phyloP scores from a whole-genome alignment of 768 basidiomycete genomes.

The Floccularia luteovirens region DNA sequence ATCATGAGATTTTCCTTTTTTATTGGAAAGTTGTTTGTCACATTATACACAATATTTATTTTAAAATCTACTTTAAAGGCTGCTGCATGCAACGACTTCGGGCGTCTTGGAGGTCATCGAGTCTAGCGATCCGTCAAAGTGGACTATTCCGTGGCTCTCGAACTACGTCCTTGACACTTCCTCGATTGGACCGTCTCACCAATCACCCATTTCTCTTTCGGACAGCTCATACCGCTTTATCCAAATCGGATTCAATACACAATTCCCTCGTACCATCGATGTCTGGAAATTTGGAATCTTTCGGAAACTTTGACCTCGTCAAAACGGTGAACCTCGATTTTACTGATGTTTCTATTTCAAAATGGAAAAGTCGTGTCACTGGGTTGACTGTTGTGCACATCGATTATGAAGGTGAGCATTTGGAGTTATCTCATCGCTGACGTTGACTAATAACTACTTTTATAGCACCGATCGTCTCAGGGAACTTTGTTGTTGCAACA shows the following conservation, averaged over 20 bases:
- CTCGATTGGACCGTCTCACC: neutral
- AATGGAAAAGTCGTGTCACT: slow-evolving; percentile 82
- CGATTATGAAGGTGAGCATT: slow-evolving; percentile 73
- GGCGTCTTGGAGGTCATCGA: slow-evolving; percentile 14
- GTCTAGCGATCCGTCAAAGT: slow-evolving; percentile 10
- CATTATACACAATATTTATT: no score
- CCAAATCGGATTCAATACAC: slow-evolving; percentile 8
- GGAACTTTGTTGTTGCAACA: slow-evolving; percentile 84
- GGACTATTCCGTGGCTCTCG: neutral
- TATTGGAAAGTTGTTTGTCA: neutral
- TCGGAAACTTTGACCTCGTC: slow-evolving; percentile 81
- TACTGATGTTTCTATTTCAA: slow-evolving; percentile 75
- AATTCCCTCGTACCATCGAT: slow-evolving; percentile 23
- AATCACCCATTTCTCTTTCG: neutral
- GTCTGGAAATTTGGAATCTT: slow-evolving; percentile 25
- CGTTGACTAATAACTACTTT: slow-evolving; percentile 4
- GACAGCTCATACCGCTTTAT: slow-evolving; percentile 1
- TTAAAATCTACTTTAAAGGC: no score
- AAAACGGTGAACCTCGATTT: slow-evolving; percentile 71
- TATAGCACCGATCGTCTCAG: slow-evolving; percentile 81
- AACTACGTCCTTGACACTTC: neutral
- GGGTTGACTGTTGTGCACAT: slow-evolving; percentile 89
- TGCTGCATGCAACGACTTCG: slow-evolving; percentile 30
- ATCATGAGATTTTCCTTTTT: neutral
- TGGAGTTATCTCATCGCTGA: slow-evolving; percentile 4